Evolutionary conservation across 495 filamentous ascomycete genomes (phyloP), one percentile per base, ranked within the genome.

Genomic region (Penicillium parvum): DNA sequence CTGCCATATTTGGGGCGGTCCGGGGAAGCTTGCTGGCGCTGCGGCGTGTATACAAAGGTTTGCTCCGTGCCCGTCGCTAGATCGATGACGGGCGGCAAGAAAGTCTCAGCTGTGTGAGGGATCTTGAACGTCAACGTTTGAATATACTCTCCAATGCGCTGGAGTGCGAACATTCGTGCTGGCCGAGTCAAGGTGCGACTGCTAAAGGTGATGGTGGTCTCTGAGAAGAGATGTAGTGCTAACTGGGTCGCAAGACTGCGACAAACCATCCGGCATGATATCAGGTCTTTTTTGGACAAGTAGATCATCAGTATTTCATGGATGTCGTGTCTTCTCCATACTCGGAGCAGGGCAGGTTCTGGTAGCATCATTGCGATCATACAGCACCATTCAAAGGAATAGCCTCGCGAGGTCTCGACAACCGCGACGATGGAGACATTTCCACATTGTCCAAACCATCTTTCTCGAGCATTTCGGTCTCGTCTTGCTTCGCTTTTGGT

Each of bases 71-170:
- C 86, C 5, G 75, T 84, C 32, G 66, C 48, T 2, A 82, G 81
- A 60, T 90, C 78, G 35, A 90, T 70, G 20, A 92, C 69, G 7
- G 86, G 86, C 8, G 85, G 81, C 35, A 90, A 69, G 58, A 89
- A 89, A 37, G 84, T 89, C 43, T 85, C 74, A 32, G 71, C 58
- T 8, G 74, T 77, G 60, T 90, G 86, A 6, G 83, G 73, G 43
- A 90, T 76, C 50, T 65, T 73, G 64, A 91, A 88, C 18, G 73
- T 81, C 22, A 90, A 69, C 27, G 77, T 79, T 53, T 82, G 71
- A 48, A 90, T 76, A 63, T 87, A 76, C 43, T 78, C 78, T 23
- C 86, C 86, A 47, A 92, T 79, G 41, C 82, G 73, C 33, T 78
- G 75, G 23, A 92, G 65, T 14, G 85, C 85, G 22, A 81, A 76